These are phyloP conservation scores for Phellinidium pouzarii DNA, from an alignment of 1,284 basidiomycete genomes.

Conservation along the genomic window DNA sequence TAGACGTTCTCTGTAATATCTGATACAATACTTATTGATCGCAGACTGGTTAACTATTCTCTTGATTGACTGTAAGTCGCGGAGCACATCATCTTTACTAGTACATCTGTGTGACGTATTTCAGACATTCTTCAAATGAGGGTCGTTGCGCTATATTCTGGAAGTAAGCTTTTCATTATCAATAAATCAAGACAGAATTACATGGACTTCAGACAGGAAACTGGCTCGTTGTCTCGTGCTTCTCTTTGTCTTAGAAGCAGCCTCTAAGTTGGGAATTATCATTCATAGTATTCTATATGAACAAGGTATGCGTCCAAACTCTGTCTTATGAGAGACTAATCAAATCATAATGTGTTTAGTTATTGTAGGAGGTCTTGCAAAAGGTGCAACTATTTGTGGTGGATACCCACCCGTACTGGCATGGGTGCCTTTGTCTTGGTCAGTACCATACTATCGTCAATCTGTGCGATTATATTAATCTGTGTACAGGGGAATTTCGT, in stretches of 20 bases:
- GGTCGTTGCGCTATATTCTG: conserved; percentile 1
- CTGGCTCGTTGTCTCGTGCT: not conserved
- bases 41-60: conserved; percentile 9
- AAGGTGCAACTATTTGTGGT: no score
- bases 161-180: not conserved
- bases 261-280: conserved; percentile 3
- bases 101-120: not conserved
- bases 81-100: not conserved
- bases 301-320: not conserved
- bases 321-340: not conserved
- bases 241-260: conserved; percentile 4
- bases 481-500: not conserved
- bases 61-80: conserved; percentile 9
- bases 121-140: conserved; percentile 6
- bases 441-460: not conserved
- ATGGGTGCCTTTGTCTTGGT: no score
- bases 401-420: no score
- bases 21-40: not conserved
- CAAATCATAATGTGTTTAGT: no score
- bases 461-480: not conserved
- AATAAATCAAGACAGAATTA: not conserved
- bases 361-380: no score
- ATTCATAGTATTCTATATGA: not conserved
- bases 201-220: not conserved
- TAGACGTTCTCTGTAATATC: not conserved